Evolutionary conservation across 805 yeast genomes (phyloP).

Genomic region (Metschnikowia gelsemii): DNA sequence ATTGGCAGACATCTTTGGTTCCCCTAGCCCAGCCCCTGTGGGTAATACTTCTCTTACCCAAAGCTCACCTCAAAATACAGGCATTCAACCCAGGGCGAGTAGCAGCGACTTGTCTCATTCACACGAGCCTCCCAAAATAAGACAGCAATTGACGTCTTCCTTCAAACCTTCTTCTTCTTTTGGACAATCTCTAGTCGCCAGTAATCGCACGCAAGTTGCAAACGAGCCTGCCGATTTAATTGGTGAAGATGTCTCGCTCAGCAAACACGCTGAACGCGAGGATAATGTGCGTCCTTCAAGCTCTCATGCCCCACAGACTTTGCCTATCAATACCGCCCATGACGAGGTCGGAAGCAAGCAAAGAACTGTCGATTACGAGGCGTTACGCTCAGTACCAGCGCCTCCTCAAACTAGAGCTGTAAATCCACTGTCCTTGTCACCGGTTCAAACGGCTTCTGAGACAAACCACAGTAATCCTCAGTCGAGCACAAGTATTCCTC

Average conservation of each 20-base stretch:
- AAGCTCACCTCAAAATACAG: conserved; percentile 13
- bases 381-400: conserved; percentile 49
- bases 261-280: neutral
- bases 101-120: conserved; percentile 34
- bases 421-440: neutral
- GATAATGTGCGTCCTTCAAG: neutral
- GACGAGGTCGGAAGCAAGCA: neutral
- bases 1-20: conserved; percentile 50
- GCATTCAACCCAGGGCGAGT: conserved; percentile 28
- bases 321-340: neutral
- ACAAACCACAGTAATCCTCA: neutral
- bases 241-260: conserved; percentile 32
- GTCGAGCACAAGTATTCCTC: neutral
- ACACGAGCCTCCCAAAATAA: conserved; percentile 33
- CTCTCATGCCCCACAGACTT: neutral
- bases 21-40: conserved; percentile 21
- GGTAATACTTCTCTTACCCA: conserved; percentile 12
- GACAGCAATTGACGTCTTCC: conserved; percentile 35
- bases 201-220: conserved; percentile 20
- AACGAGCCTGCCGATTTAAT: conserved; percentile 24
- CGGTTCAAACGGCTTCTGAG: neutral
- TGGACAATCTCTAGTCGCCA: conserved; percentile 66
- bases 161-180: conserved; percentile 84
- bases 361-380: conserved; percentile 46
- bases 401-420: conserved; percentile 30